Percentiles rank a stretch among this genome's conserved stretches.
Evolutionary conservation across 257 asterid species (phyloP).

Genomic region (Dorcoceras hygrometricum): DNA sequence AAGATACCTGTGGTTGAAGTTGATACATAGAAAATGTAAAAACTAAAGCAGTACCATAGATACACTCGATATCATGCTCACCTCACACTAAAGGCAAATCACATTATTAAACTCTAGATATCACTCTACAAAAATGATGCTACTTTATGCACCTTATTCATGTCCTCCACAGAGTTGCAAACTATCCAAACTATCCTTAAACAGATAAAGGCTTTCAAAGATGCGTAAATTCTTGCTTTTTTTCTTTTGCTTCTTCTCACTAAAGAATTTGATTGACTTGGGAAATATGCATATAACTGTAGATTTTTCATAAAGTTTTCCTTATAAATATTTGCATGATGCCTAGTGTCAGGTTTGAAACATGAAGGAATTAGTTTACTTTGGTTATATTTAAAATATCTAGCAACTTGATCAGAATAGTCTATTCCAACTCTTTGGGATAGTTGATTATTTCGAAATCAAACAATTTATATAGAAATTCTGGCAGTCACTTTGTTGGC

Average conservation of each 20-base stretch:
- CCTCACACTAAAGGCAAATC: not conserved
- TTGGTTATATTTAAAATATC: not conserved
- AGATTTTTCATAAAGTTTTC: conserved; percentile 4
- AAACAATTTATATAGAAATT: conserved; percentile 4
- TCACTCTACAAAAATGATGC: not conserved
- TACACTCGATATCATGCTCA: conserved; percentile 5
- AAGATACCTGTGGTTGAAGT: conserved; percentile 64
- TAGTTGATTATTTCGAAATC: not conserved
- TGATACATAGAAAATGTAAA: conserved; percentile 10
- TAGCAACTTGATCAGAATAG: not conserved
- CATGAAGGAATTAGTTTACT: not conserved
- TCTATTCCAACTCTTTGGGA: not conserved
- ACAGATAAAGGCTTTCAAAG: not conserved
- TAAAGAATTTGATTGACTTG: not conserved
- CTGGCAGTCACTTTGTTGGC: conserved; percentile 5
- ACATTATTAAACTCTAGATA: not conserved
- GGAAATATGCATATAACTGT: not conserved
- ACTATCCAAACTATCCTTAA: not conserved
- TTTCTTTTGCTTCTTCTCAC: not conserved
- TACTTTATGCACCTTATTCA: not conserved
- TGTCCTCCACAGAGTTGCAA: not conserved
- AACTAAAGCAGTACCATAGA: not conserved
- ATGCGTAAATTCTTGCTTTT: not conserved
- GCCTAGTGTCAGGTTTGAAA: not conserved
- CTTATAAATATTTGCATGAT: not conserved